phyloP scores from a whole-genome alignment of 441 rosid genomes.

The Corymbia calophylla region DNA sequence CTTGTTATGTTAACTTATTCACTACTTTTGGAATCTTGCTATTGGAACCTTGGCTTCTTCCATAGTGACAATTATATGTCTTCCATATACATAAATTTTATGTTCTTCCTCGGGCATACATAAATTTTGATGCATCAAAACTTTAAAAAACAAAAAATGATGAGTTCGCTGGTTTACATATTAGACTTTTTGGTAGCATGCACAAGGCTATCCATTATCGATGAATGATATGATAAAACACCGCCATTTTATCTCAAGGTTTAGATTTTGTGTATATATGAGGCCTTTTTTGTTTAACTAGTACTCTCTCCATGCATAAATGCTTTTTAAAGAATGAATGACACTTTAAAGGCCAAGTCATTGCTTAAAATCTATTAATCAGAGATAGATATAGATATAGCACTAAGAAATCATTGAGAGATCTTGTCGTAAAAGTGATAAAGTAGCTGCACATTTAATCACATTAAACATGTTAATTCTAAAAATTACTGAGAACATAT shows the following conservation, averaged over 20 bases:
- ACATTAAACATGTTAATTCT: neutral
- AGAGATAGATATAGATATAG: fast-evolving
- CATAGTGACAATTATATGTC: neutral
- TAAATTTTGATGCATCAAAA: neutral
- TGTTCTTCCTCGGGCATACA: too few species aligned
- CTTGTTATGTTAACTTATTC: neutral
- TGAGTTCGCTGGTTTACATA: neutral
- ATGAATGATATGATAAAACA: neutral
- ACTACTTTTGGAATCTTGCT: neutral
- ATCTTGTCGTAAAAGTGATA: neutral
- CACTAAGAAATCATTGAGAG: neutral
- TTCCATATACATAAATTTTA: neutral
- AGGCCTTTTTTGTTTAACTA: neutral
- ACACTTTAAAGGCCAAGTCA: neutral
- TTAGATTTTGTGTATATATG: neutral
- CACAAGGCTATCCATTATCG: neutral
- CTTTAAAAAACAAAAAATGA: neutral
- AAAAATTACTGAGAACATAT: neutral
- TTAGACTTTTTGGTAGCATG: neutral
- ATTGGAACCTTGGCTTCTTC: neutral
- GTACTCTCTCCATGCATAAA: neutral
- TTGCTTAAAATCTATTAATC: neutral
- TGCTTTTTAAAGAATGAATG: neutral
- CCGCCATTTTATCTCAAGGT: neutral
- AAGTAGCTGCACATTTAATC: neutral